Conservation (phyloP, 192 early-diverging fungal species). For the Linnemannia exigua region DNA sequence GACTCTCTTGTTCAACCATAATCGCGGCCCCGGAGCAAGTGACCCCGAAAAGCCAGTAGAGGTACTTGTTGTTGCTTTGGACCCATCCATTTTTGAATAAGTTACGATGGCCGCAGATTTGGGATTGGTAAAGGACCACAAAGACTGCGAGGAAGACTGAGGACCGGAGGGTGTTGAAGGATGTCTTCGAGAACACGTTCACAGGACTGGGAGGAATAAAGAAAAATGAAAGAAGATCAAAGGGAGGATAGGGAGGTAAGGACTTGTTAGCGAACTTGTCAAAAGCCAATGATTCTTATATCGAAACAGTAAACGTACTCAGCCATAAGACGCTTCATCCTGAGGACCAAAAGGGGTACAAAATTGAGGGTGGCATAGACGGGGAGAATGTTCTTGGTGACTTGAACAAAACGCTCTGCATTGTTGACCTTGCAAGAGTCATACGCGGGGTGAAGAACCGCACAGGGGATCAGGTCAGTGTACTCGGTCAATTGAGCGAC, state of each 20-base stretch:
- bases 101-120: slow-evolving; percentile 78
- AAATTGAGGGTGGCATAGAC: slow-evolving; percentile 82
- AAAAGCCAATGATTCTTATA: background rate
- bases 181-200: slow-evolving; percentile 59
- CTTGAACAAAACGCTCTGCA: slow-evolving; percentile 64
- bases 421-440: slow-evolving; percentile 63
- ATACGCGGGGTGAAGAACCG: slow-evolving; percentile 65
- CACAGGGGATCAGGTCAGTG: slow-evolving; percentile 69
- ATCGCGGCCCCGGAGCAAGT: slow-evolving; percentile 69
- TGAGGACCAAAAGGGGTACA: slow-evolving; percentile 78
- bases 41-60: slow-evolving; percentile 76
- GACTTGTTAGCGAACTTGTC: background rate
- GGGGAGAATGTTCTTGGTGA: slow-evolving; percentile 67
- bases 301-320: slow-evolving; percentile 57
- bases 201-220: slow-evolving; percentile 60
- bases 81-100: slow-evolving; percentile 54
- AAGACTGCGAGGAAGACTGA: slow-evolving; percentile 75
- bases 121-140: slow-evolving; percentile 74
- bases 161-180: slow-evolving; percentile 70
- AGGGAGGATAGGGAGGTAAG: background rate
- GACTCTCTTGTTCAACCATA: slow-evolving; percentile 77
- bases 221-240: background rate
- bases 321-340: slow-evolving; percentile 66
- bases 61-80: slow-evolving; percentile 66
- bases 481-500: slow-evolving; percentile 52